Evolutionary conservation across 1,284 basidiomycete species (phyloP).

Genomic region (Athelia sp.): DNA sequence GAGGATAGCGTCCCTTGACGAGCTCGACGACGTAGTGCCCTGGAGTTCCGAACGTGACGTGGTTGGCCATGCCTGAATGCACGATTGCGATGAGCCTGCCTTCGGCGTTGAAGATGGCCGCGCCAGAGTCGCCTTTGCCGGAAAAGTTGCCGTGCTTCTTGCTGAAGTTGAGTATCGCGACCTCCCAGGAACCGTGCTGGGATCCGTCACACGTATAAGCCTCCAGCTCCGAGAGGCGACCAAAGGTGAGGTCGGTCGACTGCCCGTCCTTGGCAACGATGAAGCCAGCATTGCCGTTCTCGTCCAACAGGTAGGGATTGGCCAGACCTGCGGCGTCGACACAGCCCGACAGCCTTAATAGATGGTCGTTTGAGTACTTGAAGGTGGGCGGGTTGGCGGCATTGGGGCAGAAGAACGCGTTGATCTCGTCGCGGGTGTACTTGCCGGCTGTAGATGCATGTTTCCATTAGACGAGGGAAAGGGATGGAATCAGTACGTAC

Average conservation of each 20-base stretch:
- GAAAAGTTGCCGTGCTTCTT: conserved; percentile 13
- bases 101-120: conserved; percentile 20
- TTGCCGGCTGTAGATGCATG: conserved; percentile 5
- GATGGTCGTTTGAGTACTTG: conserved; percentile 10
- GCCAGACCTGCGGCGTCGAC: conserved; percentile 8
- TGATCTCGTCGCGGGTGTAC: neutral
- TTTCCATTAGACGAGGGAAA: conserved; percentile 5
- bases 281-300: conserved; percentile 11
- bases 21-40: conserved; percentile 18
- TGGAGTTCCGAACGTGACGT: conserved; percentile 24
- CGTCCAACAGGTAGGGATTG: conserved; percentile 12
- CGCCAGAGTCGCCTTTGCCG: conserved; percentile 21
- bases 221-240: conserved; percentile 14
- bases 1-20: conserved; percentile 17
- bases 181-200: conserved; percentile 13
- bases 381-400: conserved; percentile 7
- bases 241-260: conserved; percentile 16
- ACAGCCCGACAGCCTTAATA: conserved; percentile 1
- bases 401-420: neutral
- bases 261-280: conserved; percentile 16
- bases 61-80: conserved; percentile 20
- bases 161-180: conserved; percentile 14
- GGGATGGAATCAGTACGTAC: conserved; percentile 11
- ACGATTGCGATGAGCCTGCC: conserved; percentile 20
- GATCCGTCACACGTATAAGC: conserved; percentile 10